Evolutionary conservation across 805 yeast species (phyloP), one percentile per base, ranked within the genome.

Genomic region (Hagleromyces aurorensis): DNA sequence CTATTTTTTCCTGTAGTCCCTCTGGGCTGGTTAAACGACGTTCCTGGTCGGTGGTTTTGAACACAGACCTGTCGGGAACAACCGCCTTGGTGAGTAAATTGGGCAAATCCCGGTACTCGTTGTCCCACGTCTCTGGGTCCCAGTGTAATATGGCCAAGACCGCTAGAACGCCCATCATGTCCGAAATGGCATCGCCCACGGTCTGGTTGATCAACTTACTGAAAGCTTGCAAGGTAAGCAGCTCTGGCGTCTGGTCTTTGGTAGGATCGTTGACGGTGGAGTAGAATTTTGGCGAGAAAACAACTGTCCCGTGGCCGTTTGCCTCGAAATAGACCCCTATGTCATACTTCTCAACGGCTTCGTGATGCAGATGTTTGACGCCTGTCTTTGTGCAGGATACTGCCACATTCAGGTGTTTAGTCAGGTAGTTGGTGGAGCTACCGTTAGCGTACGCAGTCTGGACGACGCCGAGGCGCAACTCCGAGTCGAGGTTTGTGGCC

Each of bases 391-490:
- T 83, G 55, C 89, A 83, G 1, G 73, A 72, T 4, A 85, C 95
- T 1, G 95, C 94, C 9, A 84, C 59, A 30, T 72, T 65, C 44
- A 89, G 65, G 1, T 56, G 63, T 2, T 76, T 59, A 23, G 67
- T 66, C 16, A 89, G 63, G 49, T 73, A 89, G 20, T 69, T 61
- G 0, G 97, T 84, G 2, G 96, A 82, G 5, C 80, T 72, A 7
- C 98, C 98, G 54, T 91, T 91, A 28, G 98, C 98, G 50, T 91
- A 91, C 1, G 98, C 98, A 1, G 98, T 91, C 62, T 91, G 98
- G 18, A 91, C 86, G 4, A 87, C 91, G 6, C 96, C 98, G 34
- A 81, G 61, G 15, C 63, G 55, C 9, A 68, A 36, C 7, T 48
- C 41, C 9, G 62, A 49, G 5, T 53, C 44, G 9, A 65, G 37